phyloP scores from a whole-genome alignment of 164 flowering plant species.

The Macadamia integrifolia region DNA sequence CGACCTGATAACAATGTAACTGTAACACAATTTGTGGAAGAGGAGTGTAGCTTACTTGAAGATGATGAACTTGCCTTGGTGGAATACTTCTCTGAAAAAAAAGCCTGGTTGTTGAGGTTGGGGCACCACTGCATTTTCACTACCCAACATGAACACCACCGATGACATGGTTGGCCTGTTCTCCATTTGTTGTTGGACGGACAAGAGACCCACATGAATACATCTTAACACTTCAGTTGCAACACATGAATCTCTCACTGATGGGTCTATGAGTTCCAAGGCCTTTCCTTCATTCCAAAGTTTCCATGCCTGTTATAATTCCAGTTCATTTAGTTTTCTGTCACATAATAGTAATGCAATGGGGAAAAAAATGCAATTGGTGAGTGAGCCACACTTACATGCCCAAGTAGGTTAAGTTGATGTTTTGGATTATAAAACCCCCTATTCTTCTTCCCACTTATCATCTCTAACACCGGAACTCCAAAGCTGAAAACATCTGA shows the following conservation, averaged over 20 bases:
- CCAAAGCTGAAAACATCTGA: constrained; percentile 41
- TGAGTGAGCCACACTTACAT: constrained; percentile 1
- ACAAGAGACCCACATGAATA: constrained; percentile 25
- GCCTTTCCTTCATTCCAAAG: constrained; percentile 19
- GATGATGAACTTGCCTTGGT: constrained; percentile 3
- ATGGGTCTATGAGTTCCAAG: constrained; percentile 8
- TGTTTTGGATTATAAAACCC: constrained; percentile 17
- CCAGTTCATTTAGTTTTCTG: neutral
- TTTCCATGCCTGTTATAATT: constrained; percentile 24
- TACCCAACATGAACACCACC: constrained; percentile 26
- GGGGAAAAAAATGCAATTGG: no score
- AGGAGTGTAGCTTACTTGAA: neutral
- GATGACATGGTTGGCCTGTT: constrained; percentile 27
- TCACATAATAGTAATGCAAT: no score
- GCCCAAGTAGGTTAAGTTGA: constrained; percentile 14
- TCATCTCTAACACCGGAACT: constrained; percentile 27
- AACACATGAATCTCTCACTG: neutral
- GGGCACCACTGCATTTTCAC: constrained; percentile 16
- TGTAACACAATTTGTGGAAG: neutral
- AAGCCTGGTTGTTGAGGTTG: constrained; percentile 27
- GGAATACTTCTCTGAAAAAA: constrained; percentile 11
- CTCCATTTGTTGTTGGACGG: constrained; percentile 22
- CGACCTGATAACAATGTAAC: constrained; percentile 14
- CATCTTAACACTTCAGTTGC: constrained; percentile 12
- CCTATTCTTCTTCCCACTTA: constrained; percentile 26